Evolutionary conservation across 805 yeast genomes (phyloP).

Genomic region (Metschnikowia peoriensis): DNA sequence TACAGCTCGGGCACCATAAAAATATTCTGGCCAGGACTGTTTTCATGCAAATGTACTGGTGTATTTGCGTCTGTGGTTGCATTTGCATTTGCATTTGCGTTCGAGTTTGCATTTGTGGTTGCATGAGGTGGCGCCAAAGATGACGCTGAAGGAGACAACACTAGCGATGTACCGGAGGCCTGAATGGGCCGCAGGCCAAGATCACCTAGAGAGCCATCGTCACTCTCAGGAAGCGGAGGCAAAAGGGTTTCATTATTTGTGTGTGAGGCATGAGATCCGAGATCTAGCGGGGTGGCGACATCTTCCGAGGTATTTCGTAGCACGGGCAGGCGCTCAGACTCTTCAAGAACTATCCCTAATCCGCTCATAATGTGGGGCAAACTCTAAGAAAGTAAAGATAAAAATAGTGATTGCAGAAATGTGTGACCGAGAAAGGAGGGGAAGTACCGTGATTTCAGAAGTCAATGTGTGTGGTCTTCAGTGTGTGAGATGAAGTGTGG

Average conservation of each 20-base stretch:
- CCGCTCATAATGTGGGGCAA: constrained; percentile 15
- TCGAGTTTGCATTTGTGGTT: too few species aligned
- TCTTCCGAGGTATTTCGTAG: constrained; percentile 11
- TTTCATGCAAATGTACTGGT: constrained; percentile 1
- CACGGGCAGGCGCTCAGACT: constrained; percentile 10
- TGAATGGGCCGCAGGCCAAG: neutral
- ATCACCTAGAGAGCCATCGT: neutral
- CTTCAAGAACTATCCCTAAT: constrained; percentile 20
- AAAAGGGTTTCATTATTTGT: constrained; percentile 18
- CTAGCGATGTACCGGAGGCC: neutral
- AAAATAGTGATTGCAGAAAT: neutral
- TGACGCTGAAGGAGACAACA: neutral
- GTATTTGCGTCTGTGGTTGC: neutral
- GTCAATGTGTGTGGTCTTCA: too few species aligned
- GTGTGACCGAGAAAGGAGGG: neutral
- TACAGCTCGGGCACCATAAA: constrained; percentile 17
- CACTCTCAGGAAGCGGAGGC: constrained; percentile 24
- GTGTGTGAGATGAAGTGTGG: neutral
- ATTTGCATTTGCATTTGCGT: too few species aligned
- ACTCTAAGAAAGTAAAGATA: neutral
- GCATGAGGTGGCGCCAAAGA: neutral
- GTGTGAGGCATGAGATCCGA: neutral
- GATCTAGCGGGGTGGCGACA: neutral
- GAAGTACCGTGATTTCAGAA: neutral
- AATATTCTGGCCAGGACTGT: neutral